Evolutionary conservation across 2,329 filamentous ascomycete species (phyloP).

Genomic region (Verruconis gallopava): DNA sequence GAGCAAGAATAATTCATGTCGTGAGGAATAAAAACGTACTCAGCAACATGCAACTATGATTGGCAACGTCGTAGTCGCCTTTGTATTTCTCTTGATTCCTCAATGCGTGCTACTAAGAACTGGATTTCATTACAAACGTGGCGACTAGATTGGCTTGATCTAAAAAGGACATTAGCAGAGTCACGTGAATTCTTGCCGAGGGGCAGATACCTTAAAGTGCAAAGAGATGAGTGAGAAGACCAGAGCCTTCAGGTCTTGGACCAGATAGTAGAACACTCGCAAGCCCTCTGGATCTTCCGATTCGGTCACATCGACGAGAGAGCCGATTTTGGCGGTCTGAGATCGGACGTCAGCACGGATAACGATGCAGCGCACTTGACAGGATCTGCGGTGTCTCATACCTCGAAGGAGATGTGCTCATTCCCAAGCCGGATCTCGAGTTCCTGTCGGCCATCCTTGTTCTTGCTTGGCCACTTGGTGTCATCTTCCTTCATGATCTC

Average conservation of each 20-base stretch:
- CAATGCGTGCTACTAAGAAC: no score
- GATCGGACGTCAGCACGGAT: not conserved
- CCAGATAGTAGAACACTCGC: conserved; percentile 95
- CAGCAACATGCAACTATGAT: no score
- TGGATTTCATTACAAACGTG: no score
- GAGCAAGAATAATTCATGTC: no score
- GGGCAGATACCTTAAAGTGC: conserved; percentile 73
- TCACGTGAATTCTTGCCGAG: no score
- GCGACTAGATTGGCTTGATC: conserved; percentile 8
- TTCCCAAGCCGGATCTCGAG: conserved; percentile 86
- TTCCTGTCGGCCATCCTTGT: conserved; percentile 95
- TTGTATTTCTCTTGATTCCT: no score
- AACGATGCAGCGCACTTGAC: not conserved
- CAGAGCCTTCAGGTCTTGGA: conserved; percentile 91
- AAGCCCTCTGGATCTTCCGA: conserved; percentile 92
- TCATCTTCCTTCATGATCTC: conserved; percentile 99
- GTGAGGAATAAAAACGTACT: no score
- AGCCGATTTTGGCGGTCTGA: conserved; percentile 95
- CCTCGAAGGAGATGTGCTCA: conserved; percentile 97
- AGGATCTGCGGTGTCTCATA: conserved; percentile 28
- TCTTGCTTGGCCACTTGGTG: conserved; percentile 97
- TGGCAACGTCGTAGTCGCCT: no score
- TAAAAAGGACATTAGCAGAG: not conserved
- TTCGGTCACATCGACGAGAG: conserved; percentile 89
- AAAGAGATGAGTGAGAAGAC: conserved; percentile 93